phyloP scores from a whole-genome alignment of 163 green algal species.

The Chlorella variabilis region DNA sequence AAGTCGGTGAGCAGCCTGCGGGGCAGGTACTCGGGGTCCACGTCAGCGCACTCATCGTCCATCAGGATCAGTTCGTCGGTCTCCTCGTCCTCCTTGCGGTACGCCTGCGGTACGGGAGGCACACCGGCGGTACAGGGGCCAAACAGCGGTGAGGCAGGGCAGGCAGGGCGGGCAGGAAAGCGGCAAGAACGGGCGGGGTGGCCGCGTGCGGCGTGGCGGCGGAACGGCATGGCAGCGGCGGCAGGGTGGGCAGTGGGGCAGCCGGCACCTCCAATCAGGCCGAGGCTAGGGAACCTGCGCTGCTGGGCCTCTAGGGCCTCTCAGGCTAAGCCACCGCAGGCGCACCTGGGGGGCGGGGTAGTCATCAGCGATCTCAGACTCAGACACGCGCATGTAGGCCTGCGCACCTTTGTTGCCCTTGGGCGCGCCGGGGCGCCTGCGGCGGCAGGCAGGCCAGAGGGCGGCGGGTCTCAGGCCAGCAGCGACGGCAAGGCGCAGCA shows the following conservation, averaged over 20 bases:
- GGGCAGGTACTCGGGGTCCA: conserved; percentile 82
- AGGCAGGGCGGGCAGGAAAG: no score
- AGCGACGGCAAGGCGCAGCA: no score
- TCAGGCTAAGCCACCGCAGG: no score
- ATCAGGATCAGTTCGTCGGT: conserved; percentile 80
- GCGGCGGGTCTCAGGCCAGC: not conserved
- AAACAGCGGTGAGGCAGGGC: not conserved
- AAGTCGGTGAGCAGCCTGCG: conserved; percentile 85
- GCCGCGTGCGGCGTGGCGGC: no score
- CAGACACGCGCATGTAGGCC: conserved; percentile 89
- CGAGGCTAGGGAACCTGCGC: no score
- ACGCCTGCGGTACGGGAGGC: conserved; percentile 22
- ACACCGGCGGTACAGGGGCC: no score
- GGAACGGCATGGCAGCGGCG: no score
- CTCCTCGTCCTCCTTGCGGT: conserved; percentile 74
- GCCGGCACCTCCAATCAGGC: no score
- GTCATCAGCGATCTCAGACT: conserved; percentile 94
- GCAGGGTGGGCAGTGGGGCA: no score
- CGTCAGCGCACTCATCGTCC: conserved; percentile 68
- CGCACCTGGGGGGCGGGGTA: conserved; percentile 81
- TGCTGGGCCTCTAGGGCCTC: no score
- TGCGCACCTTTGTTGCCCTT: conserved; percentile 39
- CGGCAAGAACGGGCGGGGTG: no score
- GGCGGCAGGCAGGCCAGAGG: not conserved
- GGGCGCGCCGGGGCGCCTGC: conserved; percentile 32